A percentile compares a stretch with the other conserved stretches of the same genome.
phyloP scores from a whole-genome alignment of 768 basidiomycete species.

The Vararia minispora region DNA sequence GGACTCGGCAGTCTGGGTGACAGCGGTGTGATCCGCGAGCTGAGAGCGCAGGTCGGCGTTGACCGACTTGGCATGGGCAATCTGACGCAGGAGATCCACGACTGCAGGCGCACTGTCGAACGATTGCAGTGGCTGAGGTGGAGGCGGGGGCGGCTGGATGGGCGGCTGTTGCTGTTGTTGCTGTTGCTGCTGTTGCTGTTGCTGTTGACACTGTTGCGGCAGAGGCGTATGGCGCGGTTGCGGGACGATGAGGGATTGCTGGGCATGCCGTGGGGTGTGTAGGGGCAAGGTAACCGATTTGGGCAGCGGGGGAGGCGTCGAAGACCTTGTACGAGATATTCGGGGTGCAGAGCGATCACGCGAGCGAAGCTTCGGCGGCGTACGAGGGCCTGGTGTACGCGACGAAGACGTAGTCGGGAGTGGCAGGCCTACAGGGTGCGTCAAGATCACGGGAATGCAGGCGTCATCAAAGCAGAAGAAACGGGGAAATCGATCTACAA shows the following conservation, averaged over 20 bases:
- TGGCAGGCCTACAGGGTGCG: slow-evolving; percentile 9
- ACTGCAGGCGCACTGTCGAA: slow-evolving; percentile 59
- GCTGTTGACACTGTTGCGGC: slow-evolving; percentile 10
- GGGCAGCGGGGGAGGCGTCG: slow-evolving; percentile 75
- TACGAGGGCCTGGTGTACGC: slow-evolving; percentile 19
- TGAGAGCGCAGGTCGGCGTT: slow-evolving; percentile 63
- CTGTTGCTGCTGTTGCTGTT: slow-evolving; percentile 5
- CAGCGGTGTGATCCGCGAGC: slow-evolving; percentile 34
- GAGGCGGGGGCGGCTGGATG: slow-evolving; percentile 16
- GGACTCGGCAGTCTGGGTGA: slow-evolving; percentile 38
- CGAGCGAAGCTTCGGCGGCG: slow-evolving; percentile 45
- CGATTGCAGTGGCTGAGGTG: slow-evolving; percentile 21
- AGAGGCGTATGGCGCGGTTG: slow-evolving; percentile 12
- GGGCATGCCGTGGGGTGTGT: slow-evolving; percentile 40
- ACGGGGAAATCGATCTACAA: too few relatives aligned
- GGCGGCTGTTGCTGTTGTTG: slow-evolving; percentile 7
- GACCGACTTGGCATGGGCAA: slow-evolving; percentile 46
- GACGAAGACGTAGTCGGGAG: slow-evolving; percentile 13
- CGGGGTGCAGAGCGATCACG: slow-evolving; percentile 19
- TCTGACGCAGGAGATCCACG: slow-evolving; percentile 66
- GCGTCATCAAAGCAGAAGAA: too few relatives aligned
- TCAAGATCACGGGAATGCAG: background rate
- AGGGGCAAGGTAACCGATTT: slow-evolving; percentile 73
- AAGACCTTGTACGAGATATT: slow-evolving; percentile 40
- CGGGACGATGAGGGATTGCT: slow-evolving; percentile 17